Base-by-base conservation (phyloP, 495 filamentous ascomycete genomes). In the Aspergillus leporis region DNA sequence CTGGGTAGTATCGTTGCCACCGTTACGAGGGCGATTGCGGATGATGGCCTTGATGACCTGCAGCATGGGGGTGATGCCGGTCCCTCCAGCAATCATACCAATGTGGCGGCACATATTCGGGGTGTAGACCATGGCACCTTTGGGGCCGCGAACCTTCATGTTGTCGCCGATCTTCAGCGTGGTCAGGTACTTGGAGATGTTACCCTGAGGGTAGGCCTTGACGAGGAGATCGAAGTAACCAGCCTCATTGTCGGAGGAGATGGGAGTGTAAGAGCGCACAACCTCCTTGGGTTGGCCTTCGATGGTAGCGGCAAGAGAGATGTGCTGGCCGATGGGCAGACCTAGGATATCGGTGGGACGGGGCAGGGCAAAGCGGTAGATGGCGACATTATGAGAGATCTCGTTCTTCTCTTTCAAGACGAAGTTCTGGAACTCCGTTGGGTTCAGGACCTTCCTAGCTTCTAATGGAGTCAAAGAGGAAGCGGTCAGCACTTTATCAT, bases 41-140 rank as follows among this genome's bases (percentile, higher is more conserved):
- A 96, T 83, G 60, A 98, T 92, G 43, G 94, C 94, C 63, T 90
- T 85, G 65, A 97, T 86, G 59, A 98, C 85, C 81, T 98, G 93
- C 60, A 97, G 81, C 93, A 98, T 98, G 40, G 93, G 93, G 25
- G 93, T 98, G 75, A 98, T 97, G 65, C 94, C 94, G 14, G 94
- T 98, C 53, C 94, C 94, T 71, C 94, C 94, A 58, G 94, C 91
- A 68, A 98, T 90, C 94, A 98, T 98, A 65, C 94, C 94, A 55
- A 98, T 93, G 70, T 87, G 88, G 50, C 91, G 84, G 57, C 92
- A 90, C 87, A 98, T 90, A 80, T 96, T 96, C 55, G 93, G 93
- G 9, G 86, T 88, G 74, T 98, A 98, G 47, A 95, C 90, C 81
- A 98, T 96, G 60, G 93, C 92, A 64, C 94, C 94, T 81, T 97